These are phyloP conservation scores for Hypoxylon rickii DNA, from an alignment of 495 filamentous ascomycete species.

Conservation along the genomic window DNA sequence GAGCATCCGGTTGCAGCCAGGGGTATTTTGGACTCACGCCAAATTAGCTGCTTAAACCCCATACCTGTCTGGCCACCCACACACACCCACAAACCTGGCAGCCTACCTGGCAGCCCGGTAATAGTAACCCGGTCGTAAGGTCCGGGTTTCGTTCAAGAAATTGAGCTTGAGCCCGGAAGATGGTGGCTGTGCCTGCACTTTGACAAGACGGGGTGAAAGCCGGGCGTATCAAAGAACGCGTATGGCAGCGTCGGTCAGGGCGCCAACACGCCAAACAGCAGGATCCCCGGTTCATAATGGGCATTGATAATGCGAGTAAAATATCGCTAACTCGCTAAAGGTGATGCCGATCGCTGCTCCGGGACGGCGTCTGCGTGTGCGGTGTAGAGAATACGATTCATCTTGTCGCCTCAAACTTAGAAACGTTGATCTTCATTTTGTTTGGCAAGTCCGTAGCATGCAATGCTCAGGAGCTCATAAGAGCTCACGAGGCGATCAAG, in stretches of 20 bases:
- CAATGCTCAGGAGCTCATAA: too few relatives aligned
- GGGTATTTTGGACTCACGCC: constrained; percentile 8
- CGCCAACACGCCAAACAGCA: too few relatives aligned
- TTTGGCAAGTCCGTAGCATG: neutral
- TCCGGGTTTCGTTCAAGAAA: constrained; percentile 3
- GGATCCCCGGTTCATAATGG: neutral
- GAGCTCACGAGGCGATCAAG: constrained; percentile 19
- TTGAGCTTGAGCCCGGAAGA: neutral
- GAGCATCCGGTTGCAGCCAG: constrained; percentile 31
- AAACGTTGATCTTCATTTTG: constrained; percentile 17
- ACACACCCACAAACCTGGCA: too few relatives aligned
- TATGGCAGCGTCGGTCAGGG: too few relatives aligned
- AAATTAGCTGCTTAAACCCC: constrained; percentile 1
- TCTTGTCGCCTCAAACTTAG: constrained; percentile 2
- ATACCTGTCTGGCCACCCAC: too few relatives aligned
- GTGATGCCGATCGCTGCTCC: neutral
- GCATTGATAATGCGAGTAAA: neutral
- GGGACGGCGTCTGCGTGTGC: constrained; percentile 1
- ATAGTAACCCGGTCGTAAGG: constrained; percentile 9
- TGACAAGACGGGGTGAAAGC: neutral
- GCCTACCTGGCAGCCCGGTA: too few relatives aligned
- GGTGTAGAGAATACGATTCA: neutral
- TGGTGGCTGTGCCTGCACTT: constrained; percentile 22
- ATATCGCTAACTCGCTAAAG: neutral
- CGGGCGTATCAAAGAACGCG: too few relatives aligned